Percentiles rank a stretch among this genome's conserved stretches.
phyloP scores from a whole-genome alignment of 1,284 basidiomycete species.

The Pterula multifida region DNA sequence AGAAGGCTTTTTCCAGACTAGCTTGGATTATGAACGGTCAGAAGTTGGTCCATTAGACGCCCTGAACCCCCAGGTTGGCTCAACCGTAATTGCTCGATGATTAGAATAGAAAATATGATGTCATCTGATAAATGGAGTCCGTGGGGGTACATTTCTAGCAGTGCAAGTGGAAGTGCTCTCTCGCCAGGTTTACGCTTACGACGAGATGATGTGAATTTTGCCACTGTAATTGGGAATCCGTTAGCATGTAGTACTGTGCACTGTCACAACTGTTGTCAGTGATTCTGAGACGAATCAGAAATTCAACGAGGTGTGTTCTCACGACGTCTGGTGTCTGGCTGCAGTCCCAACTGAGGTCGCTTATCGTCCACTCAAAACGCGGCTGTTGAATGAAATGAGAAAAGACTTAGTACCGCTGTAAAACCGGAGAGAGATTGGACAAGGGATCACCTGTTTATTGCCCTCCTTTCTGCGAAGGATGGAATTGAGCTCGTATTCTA shows the following conservation, averaged over 20 bases:
- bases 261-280: background rate
- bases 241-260: background rate
- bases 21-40: too few species aligned
- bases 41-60: too few species aligned
- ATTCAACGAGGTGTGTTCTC: background rate
- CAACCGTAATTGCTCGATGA: background rate
- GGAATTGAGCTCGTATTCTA: background rate
- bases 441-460: background rate
- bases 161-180: background rate
- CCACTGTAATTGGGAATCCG: background rate
- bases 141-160: background rate
- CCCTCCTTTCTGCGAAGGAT: background rate
- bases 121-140: background rate
- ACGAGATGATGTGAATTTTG: background rate
- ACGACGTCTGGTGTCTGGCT: background rate
- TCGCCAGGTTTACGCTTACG: background rate
- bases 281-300: background rate
- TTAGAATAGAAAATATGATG: background rate
- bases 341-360: background rate
- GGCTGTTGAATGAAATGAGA: background rate
- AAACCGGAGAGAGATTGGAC: background rate
- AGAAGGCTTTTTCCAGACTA: too few species aligned
- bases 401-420: too few species aligned
- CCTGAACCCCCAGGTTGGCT: background rate
- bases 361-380: background rate